Percentiles rank a stretch among this genome's conserved stretches.
Evolutionary conservation across 768 basidiomycete species (phyloP).

Genomic region (Boletus rubropictus): DNA sequence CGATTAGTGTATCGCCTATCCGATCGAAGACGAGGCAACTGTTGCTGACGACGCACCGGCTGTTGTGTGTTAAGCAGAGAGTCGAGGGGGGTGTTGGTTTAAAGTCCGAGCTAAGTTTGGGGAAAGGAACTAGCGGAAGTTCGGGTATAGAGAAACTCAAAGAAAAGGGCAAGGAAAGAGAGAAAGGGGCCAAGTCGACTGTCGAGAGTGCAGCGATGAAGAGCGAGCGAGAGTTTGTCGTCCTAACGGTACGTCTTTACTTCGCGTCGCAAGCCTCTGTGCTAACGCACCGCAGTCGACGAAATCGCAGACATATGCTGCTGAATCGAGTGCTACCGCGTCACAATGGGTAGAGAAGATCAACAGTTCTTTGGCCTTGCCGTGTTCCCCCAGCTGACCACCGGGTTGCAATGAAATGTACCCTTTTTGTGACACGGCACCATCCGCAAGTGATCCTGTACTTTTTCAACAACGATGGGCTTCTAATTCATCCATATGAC

Average conservation of each 20-base stretch:
- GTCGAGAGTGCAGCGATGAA: conserved; percentile 47
- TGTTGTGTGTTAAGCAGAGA: conserved; percentile 52
- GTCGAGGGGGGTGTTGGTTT: conserved; percentile 35
- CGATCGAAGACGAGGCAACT: conserved; percentile 50
- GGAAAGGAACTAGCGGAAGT: conserved; percentile 7
- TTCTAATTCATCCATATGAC: background rate
- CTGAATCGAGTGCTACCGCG: conserved; percentile 31
- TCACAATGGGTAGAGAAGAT: conserved; percentile 39
- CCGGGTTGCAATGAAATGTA: background rate
- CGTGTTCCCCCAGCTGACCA: conserved; percentile 4
- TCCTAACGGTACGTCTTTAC: conserved; percentile 48
- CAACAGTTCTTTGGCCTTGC: conserved; percentile 27
- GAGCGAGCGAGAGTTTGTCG: conserved; percentile 53
- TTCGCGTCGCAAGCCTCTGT: background rate
- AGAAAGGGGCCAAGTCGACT: conserved; percentile 41
- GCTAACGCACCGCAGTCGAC: conserved; percentile 33
- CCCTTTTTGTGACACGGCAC: background rate
- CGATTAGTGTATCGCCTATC: conserved; percentile 42
- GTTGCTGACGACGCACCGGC: conserved; percentile 49
- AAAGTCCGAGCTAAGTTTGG: conserved; percentile 49
- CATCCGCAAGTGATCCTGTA: background rate
- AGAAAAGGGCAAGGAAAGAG: conserved; percentile 38
- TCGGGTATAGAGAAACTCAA: conserved; percentile 13
- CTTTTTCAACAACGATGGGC: background rate
- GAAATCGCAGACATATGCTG: conserved; percentile 42